Evolutionary conservation across 2,329 filamentous ascomycete genomes (phyloP).

Genomic region (Talaromyces piceae): DNA sequence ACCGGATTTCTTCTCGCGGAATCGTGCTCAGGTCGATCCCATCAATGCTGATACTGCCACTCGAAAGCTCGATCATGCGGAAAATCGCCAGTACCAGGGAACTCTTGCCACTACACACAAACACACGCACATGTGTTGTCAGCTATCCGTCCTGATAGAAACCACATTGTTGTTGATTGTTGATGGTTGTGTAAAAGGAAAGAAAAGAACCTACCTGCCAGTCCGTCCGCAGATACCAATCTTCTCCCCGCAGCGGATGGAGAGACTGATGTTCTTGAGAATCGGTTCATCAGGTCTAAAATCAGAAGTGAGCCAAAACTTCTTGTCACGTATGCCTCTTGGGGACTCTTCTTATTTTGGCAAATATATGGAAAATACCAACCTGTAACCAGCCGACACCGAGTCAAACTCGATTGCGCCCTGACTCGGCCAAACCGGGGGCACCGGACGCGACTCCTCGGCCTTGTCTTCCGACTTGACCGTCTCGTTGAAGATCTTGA

Average conservation of each 20-base stretch:
- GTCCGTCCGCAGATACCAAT: constrained; percentile 36
- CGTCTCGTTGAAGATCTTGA: constrained; percentile 46
- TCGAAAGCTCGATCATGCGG: constrained; percentile 35
- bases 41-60: constrained; percentile 37
- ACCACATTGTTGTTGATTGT: too few species aligned
- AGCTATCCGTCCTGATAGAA: too few species aligned
- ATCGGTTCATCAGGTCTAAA: constrained; percentile 26
- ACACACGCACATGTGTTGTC: too few species aligned
- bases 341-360: too few species aligned
- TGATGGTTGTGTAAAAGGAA: too few species aligned
- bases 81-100: constrained; percentile 37
- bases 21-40: constrained; percentile 34
- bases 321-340: too few species aligned
- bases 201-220: constrained; percentile 17
- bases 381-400: constrained; percentile 41
- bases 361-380: neutral
- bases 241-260: constrained; percentile 36
- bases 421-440: constrained; percentile 36
- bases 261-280: constrained; percentile 41
- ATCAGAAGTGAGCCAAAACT: too few species aligned
- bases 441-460: constrained; percentile 33
- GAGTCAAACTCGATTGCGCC: constrained; percentile 38
- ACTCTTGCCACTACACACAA: constrained; percentile 33
- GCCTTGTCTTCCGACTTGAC: constrained; percentile 38
- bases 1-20: constrained; percentile 33